Percentiles rank a stretch among this genome's conserved stretches.
Conservation (phyloP, 2,329 filamentous ascomycete species). For the Paracamarosporium sp. region DNA sequence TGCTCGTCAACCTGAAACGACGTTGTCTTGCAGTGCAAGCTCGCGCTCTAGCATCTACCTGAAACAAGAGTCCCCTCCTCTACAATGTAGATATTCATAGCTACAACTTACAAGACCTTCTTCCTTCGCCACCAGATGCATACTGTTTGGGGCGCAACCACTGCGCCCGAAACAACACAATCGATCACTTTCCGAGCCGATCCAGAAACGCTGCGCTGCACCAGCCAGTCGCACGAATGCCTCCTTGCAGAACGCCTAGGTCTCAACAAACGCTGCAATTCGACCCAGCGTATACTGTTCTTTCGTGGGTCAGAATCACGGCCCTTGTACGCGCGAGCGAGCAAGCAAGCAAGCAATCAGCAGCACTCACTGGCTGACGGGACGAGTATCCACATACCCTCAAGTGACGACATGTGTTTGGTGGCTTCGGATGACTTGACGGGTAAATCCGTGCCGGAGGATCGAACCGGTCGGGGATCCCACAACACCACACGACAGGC, state of each 20-base stretch:
- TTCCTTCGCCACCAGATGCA: not conserved
- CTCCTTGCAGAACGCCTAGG: not conserved
- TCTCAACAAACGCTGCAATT: not conserved
- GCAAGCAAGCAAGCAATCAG: too few relatives aligned
- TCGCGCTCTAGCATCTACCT: not conserved
- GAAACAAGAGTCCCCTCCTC: not conserved
- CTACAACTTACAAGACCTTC: too few relatives aligned
- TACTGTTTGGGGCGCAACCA: not conserved
- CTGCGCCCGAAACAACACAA: not conserved
- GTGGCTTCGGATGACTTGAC: not conserved
- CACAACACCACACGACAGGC: not conserved
- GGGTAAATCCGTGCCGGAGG: constrained; percentile 3
- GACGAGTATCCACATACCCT: not conserved
- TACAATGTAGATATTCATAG: not conserved
- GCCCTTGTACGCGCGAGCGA: too few relatives aligned
- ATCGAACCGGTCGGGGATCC: not conserved
- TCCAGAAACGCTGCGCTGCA: too few relatives aligned
- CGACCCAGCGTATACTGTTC: not conserved
- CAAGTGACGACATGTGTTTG: not conserved
- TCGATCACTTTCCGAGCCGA: too few relatives aligned
- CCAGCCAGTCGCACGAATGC: not conserved
- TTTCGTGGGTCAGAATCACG: too few relatives aligned
- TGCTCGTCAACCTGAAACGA: constrained; percentile 3
- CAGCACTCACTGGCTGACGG: too few relatives aligned
- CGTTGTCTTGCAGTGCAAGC: not conserved